phyloP scores from a whole-genome alignment of 257 asterid genomes.

The Solanum peruvianum region DNA sequence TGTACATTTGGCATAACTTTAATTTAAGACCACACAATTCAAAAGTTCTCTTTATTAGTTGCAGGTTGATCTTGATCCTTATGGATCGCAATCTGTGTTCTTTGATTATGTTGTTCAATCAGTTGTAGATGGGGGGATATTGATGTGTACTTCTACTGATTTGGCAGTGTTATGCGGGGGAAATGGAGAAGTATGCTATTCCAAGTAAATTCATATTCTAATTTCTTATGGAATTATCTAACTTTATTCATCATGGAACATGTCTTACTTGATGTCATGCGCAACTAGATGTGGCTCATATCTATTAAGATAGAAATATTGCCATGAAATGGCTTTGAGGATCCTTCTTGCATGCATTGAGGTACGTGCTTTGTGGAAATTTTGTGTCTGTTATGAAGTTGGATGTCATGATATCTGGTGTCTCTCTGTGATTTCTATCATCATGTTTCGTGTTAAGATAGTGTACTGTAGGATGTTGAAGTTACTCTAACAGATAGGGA shows the following conservation, averaged over 20 bases:
- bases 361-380: slow-evolving; percentile 24
- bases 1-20: no score
- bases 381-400: neutral
- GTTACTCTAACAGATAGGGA: neutral
- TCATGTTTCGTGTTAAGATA: neutral
- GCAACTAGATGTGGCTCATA: slow-evolving; percentile 75
- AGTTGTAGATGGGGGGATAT: slow-evolving; percentile 79
- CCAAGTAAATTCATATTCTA: slow-evolving; percentile 57
- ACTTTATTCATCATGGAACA: neutral
- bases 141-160: slow-evolving; percentile 98
- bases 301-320: slow-evolving; percentile 82
- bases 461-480: neutral
- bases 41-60: neutral
- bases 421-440: neutral
- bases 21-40: no score
- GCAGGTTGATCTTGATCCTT: slow-evolving; percentile 97
- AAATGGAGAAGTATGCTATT: slow-evolving; percentile 95
- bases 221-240: neutral
- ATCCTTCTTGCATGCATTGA: slow-evolving; percentile 92
- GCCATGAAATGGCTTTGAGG: slow-evolving; percentile 96
- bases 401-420: neutral
- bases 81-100: slow-evolving; percentile 93
- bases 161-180: slow-evolving; percentile 97
- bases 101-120: slow-evolving; percentile 91
- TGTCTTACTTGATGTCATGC: slow-evolving; percentile 8